Base-by-base conservation (phyloP, 768 basidiomycete genomes). In the Rhodotorula graminis region DNA sequence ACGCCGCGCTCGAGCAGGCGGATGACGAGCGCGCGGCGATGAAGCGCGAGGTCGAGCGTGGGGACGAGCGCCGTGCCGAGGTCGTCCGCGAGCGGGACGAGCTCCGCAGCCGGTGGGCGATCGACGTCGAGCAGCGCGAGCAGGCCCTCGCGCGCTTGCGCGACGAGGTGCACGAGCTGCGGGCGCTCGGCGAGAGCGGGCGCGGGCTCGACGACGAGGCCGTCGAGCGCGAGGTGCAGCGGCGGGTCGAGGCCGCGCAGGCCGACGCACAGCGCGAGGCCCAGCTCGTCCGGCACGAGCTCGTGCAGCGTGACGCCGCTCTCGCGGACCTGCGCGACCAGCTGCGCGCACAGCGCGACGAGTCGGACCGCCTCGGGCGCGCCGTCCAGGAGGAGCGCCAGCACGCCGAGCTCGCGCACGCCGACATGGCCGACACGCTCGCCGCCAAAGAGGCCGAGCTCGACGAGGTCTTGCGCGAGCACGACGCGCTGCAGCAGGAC, bases 401-500 rank as follows among this genome's bases (percentile, higher is more conserved):
- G 19, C 74, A 63, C 31, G 61, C 65, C 21, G 65, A 67, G 33
- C 52, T 65, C 29, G 70, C 64, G 27, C 8, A 58, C 44, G 40
- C 53, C 25, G 50, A 64, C 11, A 47, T 71, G 1, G 46, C 42
- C 9, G 40, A 49, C 12, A 7, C 19, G n/a, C 67, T 72, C 23
- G 23, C n/a, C 0, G 27, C n/a, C 23, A 14, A 50, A 1, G 55
- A 44, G 16, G 40, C 59, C 9, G 50, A 46, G 46, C 67, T 72
- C 52, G 42, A 19, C 2, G 52, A 33, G 14, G 21, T 50, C 2
- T 49, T 37, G 3, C 63, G 61, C 15, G 29, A 29, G 0, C 40
- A 61, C 6, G 40, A 42, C 10, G 64, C 58, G n/a, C 16, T 58
- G 33, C 56, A 63, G 29, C 65, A 70, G 21, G 74, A 76, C 42